Percentiles rank a stretch among this genome's conserved stretches.
These are phyloP conservation scores for Cutaneotrichosporon sp. DNA, from an alignment of 1,284 basidiomycete species.

Conservation along the genomic window DNA sequence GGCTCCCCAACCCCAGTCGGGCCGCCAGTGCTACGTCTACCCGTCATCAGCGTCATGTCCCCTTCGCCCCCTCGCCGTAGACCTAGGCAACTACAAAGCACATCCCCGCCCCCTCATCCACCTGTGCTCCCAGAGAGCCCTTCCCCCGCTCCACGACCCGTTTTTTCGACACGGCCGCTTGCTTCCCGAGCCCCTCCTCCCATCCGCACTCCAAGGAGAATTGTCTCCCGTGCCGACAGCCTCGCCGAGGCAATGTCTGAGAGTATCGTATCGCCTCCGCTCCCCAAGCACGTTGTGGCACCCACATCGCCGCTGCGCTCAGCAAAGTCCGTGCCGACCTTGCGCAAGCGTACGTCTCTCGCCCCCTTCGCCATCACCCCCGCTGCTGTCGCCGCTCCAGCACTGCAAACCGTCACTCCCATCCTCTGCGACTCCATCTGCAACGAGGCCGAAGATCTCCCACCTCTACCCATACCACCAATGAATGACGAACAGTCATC, in stretches of 20 bases:
- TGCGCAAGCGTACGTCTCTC: slow-evolving; percentile 1
- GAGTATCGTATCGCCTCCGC: background rate
- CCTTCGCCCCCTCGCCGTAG: background rate
- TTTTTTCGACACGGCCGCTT: background rate
- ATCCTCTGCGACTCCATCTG: slow-evolving; percentile 45
- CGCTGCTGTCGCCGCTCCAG: slow-evolving; percentile 31
- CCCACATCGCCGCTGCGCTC: slow-evolving; percentile 5
- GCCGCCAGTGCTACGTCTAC: background rate
- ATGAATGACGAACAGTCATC: slow-evolving; percentile 5
- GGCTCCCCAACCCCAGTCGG: background rate
- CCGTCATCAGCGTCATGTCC: background rate
- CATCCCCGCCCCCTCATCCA: background rate
- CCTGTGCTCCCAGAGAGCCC: background rate
- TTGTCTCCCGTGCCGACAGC: background rate
- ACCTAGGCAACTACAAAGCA: background rate
- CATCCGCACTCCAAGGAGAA: background rate
- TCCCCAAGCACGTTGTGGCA: background rate
- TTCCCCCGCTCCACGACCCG: background rate
- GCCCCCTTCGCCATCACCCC: slow-evolving; percentile 25
- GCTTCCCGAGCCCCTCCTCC: background rate
- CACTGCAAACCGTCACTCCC: slow-evolving; percentile 24
- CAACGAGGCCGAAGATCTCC: slow-evolving; percentile 42
- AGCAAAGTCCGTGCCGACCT: slow-evolving; percentile 11
- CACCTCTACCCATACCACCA: slow-evolving; percentile 30
- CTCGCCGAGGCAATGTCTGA: background rate